Evolutionary conservation across 345 rosid species (phyloP), one percentile per base, ranked within the genome.

Genomic region (Gossypioides kirkii): DNA sequence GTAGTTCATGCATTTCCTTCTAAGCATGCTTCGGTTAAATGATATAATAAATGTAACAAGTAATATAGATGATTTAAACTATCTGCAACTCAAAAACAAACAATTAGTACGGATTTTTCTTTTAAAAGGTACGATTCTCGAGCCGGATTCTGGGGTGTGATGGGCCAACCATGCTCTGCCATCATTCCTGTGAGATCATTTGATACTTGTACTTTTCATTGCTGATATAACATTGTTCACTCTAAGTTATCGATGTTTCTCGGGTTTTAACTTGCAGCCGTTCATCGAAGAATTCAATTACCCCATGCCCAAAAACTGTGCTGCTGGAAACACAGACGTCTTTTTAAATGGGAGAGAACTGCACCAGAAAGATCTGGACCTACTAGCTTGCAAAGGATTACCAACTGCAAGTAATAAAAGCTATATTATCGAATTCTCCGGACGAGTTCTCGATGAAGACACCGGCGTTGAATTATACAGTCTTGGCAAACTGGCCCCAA

Each of bases 71-170:
- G 32, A 64, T 42, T 41, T 22, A 42, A 64, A 8, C 1, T n/a
- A n/a, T 38, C 23, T 23, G 16, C 32, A 28, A 23, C 20, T 25
- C 4, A 32, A 32, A 66, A 43, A 8, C 47, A 43, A 43, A 43
- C 49, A 62, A 4, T 4, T 42, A 25, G 20, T 46, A 47, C 47
- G 46, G 56, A 47, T 0, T 3, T 4, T 64, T 4, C 22, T 38
- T 4, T 28, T 78, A 73, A 70, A 86, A 94, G 98, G 98, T 94
- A 94, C 17, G 98, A 94, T 72, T 85, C 56, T 71, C 82, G 81
- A 83, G 96, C 94, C 80, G 96, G 98, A 78, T 94, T 94, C 73
- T 94, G 98, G 97, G 97, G 98, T 60, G 72, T 82, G 50, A 84
- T 80, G 79, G 91, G 90, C 25, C 89, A 90, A 49, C 93, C 85